Conservation (phyloP, 495 filamentous ascomycete species). For the Corynascus novoguineensis region DNA sequence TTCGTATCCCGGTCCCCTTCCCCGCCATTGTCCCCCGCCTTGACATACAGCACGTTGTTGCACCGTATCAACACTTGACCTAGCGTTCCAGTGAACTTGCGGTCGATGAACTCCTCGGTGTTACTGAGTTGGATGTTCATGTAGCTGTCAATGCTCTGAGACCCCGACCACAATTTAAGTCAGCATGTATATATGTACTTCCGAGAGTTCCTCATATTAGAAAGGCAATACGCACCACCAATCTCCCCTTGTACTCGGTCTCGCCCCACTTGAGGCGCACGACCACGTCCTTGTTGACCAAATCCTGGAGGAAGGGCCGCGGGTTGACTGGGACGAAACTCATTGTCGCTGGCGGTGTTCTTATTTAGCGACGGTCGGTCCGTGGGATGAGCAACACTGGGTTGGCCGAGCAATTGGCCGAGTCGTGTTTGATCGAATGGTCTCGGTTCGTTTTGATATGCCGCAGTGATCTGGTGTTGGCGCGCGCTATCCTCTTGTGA, state of each 20-base stretch:
- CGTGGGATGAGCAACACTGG: background rate
- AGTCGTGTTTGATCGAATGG: background rate
- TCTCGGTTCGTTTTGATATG: background rate
- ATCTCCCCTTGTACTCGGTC: constrained; percentile 88
- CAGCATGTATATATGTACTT: no score
- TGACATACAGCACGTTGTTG: constrained; percentile 93
- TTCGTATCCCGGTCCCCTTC: constrained; percentile 44
- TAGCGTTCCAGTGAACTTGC: constrained; percentile 73
- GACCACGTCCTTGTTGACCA: constrained; percentile 79
- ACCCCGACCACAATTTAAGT: background rate
- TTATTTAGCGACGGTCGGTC: background rate
- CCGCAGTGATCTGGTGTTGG: background rate
- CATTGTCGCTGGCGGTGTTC: constrained; percentile 14
- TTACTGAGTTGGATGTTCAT: constrained; percentile 93
- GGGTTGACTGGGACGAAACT: constrained; percentile 33
- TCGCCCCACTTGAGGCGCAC: constrained; percentile 96
- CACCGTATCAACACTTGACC: constrained; percentile 92
- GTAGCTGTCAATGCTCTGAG: constrained; percentile 75
- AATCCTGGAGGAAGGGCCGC: constrained; percentile 33
- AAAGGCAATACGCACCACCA: constrained; percentile 51
- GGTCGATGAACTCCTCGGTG: constrained; percentile 88
- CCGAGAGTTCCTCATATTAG: background rate
- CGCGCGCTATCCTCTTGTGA: background rate
- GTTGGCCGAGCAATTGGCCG: background rate
- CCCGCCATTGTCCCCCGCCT: constrained; percentile 55